Evolutionary conservation across 306 rosid genomes (phyloP), one percentile per base, ranked within the genome.

Genomic region (Acacia acuminata): DNA sequence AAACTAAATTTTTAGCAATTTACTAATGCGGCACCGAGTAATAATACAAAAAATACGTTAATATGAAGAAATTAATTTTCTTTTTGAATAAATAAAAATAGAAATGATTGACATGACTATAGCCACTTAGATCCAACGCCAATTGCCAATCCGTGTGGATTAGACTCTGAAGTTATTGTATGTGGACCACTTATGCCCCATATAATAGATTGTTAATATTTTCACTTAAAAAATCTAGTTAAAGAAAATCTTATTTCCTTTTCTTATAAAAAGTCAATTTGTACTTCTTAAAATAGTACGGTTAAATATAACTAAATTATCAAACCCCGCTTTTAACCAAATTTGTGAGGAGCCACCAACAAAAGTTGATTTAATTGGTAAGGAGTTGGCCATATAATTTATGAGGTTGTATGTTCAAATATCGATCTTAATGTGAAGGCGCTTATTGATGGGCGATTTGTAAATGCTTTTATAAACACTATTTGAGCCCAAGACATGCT

Each of bases 381-480:
- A 6, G 42, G 8, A 38, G 7, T 38, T 38, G 1, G 1, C 8
- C 42, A 6, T 38, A 1, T 38, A 1, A 5, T 38, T 1, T 6
- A 38, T 38, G 5, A 38, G 0, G 42, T 5, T 38, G 40, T 38
- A 1, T 6, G 42, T 38, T 38, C 42, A 6, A 38, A 5, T 38
- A 0, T 7, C 5, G 1, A 38, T 38, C 8, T 1, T 38, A 0
- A 38, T 5, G 8, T 6, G 1, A 38, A 6, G 1, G 6, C 8
- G n/a, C 1, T 38, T 38, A 1, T 1, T 38, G 1, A 6, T 6
- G 5, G 0, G 0, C 8, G 1, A 38, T 6, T 0, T 6, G 0
- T 38, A 38, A 38, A 1, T 38, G 6, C 2, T 38, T 38, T 38
- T 38, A 1, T 38, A 38, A 6, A 38, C 0, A 2, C 1, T 6